Conservation (phyloP, 805 yeast species). For the Hanseniaspora opuntiae region DNA sequence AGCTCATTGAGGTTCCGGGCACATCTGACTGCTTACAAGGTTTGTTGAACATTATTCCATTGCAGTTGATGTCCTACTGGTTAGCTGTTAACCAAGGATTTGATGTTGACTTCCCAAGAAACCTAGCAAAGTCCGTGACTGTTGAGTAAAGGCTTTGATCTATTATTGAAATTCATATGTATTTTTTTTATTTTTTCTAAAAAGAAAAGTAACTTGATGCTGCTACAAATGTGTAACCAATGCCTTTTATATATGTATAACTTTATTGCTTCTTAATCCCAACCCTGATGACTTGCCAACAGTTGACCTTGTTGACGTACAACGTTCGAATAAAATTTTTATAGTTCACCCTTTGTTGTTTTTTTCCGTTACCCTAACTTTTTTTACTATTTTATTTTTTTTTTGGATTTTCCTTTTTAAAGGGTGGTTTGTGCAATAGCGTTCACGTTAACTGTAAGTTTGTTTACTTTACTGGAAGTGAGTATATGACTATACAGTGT, state of each 20-base stretch:
- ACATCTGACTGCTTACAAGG: slow-evolving; percentile 98
- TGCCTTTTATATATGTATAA: too few species aligned
- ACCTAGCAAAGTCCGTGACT: slow-evolving; percentile 94
- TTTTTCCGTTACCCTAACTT: neutral
- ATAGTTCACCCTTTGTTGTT: neutral
- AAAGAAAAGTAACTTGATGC: too few species aligned
- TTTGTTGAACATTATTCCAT: slow-evolving; percentile 78
- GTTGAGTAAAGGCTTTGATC: slow-evolving; percentile 47
- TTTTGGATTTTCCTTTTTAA: too few species aligned
- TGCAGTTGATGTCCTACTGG: slow-evolving; percentile 94
- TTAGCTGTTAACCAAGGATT: slow-evolving; percentile 87
- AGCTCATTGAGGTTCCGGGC: slow-evolving; percentile 77
- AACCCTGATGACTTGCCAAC: too few species aligned
- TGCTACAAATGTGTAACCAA: too few species aligned
- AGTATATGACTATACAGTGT: too few species aligned
- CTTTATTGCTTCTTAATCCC: too few species aligned
- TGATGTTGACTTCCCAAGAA: slow-evolving; percentile 97
- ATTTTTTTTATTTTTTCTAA: neutral
- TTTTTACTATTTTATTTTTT: neutral
- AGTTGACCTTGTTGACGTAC: too few species aligned
- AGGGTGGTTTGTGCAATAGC: too few species aligned
- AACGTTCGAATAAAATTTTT: too few species aligned
- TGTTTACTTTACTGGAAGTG: too few species aligned
- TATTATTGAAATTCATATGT: neutral
- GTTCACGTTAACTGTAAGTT: too few species aligned